Evolutionary conservation across 495 filamentous ascomycete genomes (phyloP).

Genomic region (Glarea lozoyensis): DNA sequence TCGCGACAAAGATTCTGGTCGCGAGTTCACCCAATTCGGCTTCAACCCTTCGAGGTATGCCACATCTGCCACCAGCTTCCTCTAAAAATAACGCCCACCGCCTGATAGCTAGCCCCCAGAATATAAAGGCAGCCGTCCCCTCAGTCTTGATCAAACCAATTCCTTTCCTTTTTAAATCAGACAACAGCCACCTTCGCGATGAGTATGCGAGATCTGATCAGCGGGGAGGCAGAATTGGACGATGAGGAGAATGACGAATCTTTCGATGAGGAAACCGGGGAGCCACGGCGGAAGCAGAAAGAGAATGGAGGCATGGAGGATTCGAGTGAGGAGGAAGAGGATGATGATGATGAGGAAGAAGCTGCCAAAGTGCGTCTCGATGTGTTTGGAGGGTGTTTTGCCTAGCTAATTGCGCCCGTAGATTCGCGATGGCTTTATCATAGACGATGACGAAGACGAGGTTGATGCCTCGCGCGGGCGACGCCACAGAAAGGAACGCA

Average conservation of each 20-base stretch:
- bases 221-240: conserved; percentile 72
- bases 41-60: too few relatives aligned
- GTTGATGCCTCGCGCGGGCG: conserved; percentile 52
- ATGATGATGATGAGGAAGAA: conserved; percentile 81
- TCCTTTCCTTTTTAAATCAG: conserved; percentile 4
- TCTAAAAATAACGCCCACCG: too few relatives aligned
- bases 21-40: too few relatives aligned
- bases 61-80: too few relatives aligned
- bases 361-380: conserved; percentile 13
- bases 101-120: background rate
- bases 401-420: conserved; percentile 22
- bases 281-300: conserved; percentile 34
- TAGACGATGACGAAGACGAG: conserved; percentile 72
- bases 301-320: conserved; percentile 45
- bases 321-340: conserved; percentile 92
- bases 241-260: conserved; percentile 89
- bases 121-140: conserved; percentile 2
- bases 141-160: background rate
- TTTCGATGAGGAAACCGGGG: conserved; percentile 71
- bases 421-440: conserved; percentile 92
- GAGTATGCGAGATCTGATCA: conserved; percentile 72
- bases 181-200: too few relatives aligned
- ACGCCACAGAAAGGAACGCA: conserved; percentile 42
- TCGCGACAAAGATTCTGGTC: too few relatives aligned
- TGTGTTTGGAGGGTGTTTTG: background rate